Evolutionary conservation across 768 basidiomycete genomes (phyloP), one percentile per base, ranked within the genome.

Genomic region (Phaffia tasmanica): DNA sequence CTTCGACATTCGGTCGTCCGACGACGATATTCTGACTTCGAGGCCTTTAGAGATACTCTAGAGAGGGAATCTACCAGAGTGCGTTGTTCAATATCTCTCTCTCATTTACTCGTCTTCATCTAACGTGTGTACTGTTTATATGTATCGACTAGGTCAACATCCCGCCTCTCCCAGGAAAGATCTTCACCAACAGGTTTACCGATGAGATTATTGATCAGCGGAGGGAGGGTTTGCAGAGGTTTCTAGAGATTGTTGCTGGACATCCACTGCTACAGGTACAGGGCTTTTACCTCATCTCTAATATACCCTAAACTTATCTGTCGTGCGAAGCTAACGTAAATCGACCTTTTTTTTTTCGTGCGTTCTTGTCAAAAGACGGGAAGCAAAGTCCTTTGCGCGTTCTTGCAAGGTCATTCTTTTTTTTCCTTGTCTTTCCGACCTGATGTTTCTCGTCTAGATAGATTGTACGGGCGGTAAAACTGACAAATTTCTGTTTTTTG

Each of bases 141-240:
- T 57, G 15, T 8, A 21, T 21, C 51, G 29, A 14, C 16, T 23
- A 69, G 67, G 67, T 99, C 72, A 99, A 97, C 78, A 98, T 99
- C 74, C 94, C 95, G 0, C 84, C 90, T 21, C 84, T 99, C 46
- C 94, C 95, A 1, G 95, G 95, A 63, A 99, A 98, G 77, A 89
- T 98, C 50, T 99, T 99, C 79, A 95, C 93, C 42, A 97, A 95
- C 74, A 81, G 95, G 49, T 99, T 98, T 79, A 92, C 91, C 19
- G 94, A 98, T 72, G 95, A 99, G 77, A 87, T 97, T 55, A 97
- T 99, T 67, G 94, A 98, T 77, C 80, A 81, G 64, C 79, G 95
- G 67, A 80, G 94, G 71, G 93, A 98, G 74, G 94, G 94, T 0
- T 78, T 98, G 27, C 94, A 98, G 79, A 80, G 94, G 35, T 99